A percentile compares a stretch with the other conserved stretches of the same genome.
Conservation (phyloP, 2,329 filamentous ascomycete species). For the Juglanconis sp. region DNA sequence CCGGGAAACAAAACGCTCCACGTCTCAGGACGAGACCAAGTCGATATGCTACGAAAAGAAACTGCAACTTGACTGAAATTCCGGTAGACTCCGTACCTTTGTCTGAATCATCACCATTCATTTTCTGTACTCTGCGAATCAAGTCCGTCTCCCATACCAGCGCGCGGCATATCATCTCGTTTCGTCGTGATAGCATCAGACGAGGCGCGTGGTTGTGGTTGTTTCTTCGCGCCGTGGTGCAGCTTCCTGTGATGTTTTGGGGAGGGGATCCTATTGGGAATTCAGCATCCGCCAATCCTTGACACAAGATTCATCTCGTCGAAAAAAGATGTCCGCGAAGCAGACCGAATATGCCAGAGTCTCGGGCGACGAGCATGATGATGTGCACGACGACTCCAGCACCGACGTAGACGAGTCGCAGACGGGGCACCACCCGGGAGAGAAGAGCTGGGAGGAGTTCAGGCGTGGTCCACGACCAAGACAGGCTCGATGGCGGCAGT, state of each 20-base stretch:
- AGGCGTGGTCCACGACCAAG: constrained; percentile 9
- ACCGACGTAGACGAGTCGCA: constrained; percentile 25
- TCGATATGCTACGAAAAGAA: neutral
- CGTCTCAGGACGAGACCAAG: neutral
- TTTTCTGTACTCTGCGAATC: no score
- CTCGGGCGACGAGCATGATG: constrained; percentile 7
- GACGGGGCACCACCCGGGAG: constrained; percentile 22
- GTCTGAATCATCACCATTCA: no score
- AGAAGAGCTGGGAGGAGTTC: constrained; percentile 27
- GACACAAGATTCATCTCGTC: neutral
- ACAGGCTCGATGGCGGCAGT: constrained; percentile 20
- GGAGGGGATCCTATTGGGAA: no score
- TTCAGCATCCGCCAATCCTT: no score
- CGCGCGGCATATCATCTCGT: no score
- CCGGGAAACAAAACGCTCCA: constrained; percentile 4
- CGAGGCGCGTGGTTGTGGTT: no score
- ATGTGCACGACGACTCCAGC: constrained; percentile 25
- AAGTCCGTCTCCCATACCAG: no score
- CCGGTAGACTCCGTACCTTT: no score
- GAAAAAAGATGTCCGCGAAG: neutral
- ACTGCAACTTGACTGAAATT: no score
- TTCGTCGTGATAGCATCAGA: no score
- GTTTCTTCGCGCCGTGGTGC: no score
- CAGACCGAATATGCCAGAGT: constrained; percentile 1
- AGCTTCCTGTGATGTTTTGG: no score